phyloP scores from a whole-genome alignment of 257 asterid genomes.

The Gentiana dahurica region DNA sequence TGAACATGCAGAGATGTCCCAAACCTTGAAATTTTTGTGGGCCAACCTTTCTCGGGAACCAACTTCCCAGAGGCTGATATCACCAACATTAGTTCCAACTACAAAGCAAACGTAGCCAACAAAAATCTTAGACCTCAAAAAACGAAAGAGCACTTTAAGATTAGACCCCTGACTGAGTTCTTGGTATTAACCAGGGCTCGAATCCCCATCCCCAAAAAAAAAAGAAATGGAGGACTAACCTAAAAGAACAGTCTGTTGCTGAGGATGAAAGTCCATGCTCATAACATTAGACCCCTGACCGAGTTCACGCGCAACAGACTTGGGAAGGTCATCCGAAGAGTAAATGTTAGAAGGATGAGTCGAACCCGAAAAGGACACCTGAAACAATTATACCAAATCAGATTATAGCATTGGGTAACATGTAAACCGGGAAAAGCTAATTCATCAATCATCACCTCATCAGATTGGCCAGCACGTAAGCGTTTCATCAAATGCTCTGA shows the following conservation, averaged over 20 bases:
- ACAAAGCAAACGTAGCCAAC: conserved; percentile 12
- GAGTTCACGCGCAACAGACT: conserved; percentile 69
- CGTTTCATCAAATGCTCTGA: conserved; percentile 87
- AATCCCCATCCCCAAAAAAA: neutral
- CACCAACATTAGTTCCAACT: conserved; percentile 99
- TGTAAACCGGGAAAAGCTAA: neutral
- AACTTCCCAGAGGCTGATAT: conserved; percentile 97
- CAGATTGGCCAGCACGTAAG: conserved; percentile 71
- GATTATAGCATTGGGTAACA: conserved; percentile 4
- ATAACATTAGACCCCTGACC: conserved; percentile 92
- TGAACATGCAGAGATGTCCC: conserved; percentile 83
- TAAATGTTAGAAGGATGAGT: conserved; percentile 57
- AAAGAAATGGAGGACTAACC: conserved; percentile 31
- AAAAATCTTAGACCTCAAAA: conserved; percentile 4
- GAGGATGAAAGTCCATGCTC: conserved; percentile 99
- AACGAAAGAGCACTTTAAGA: neutral
- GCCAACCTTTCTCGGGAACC: conserved; percentile 87
- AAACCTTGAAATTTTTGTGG: conserved; percentile 76
- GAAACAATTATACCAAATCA: conserved; percentile 6
- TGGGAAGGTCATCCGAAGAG: conserved; percentile 96
- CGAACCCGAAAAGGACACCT: conserved; percentile 88
- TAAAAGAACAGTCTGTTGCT: conserved; percentile 87
- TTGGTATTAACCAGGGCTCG: too few species aligned
- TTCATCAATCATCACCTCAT: conserved; percentile 43
- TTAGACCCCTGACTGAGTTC: too few species aligned